Conservation (phyloP, 495 filamentous ascomycete species). For the Penicillium fimorum region DNA sequence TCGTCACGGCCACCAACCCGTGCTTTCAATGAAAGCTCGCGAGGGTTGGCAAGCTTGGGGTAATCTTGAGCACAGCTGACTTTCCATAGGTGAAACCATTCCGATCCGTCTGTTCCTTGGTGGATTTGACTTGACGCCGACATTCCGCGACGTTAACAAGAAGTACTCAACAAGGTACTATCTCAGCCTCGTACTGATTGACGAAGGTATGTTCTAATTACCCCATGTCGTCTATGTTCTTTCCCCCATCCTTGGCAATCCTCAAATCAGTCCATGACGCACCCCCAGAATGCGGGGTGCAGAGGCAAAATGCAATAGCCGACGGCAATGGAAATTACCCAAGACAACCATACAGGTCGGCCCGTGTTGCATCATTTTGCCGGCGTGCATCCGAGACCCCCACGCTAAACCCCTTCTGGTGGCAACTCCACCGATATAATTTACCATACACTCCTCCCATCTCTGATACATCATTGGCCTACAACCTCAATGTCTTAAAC, state of each 20-base stretch:
- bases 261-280: conserved; percentile 1
- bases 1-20: neutral
- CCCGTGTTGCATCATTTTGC: conserved; percentile 16
- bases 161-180: conserved; percentile 99
- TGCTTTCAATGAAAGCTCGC: neutral
- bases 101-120: conserved; percentile 97
- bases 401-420: conserved; percentile 39
- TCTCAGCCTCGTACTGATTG: conserved; percentile 91
- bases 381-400: conserved; percentile 27
- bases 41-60: neutral
- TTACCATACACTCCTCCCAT: conserved; percentile 10
- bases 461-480: conserved; percentile 8
- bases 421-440: conserved; percentile 19
- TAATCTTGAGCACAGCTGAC: conserved; percentile 25
- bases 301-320: conserved; percentile 31
- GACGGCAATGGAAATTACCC: conserved; percentile 38
- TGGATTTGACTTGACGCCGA: conserved; percentile 95
- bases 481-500: conserved; percentile 1
- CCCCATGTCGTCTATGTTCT: conserved; percentile 4
- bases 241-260: neutral
- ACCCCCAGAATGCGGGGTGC: conserved; percentile 4
- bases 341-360: conserved; percentile 6
- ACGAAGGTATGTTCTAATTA: conserved; percentile 66
- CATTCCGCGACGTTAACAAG: conserved; percentile 99
- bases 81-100: conserved; percentile 79